Conservation (phyloP, 2,329 filamentous ascomycete genomes). For the Davidsoniella eucalypti region DNA sequence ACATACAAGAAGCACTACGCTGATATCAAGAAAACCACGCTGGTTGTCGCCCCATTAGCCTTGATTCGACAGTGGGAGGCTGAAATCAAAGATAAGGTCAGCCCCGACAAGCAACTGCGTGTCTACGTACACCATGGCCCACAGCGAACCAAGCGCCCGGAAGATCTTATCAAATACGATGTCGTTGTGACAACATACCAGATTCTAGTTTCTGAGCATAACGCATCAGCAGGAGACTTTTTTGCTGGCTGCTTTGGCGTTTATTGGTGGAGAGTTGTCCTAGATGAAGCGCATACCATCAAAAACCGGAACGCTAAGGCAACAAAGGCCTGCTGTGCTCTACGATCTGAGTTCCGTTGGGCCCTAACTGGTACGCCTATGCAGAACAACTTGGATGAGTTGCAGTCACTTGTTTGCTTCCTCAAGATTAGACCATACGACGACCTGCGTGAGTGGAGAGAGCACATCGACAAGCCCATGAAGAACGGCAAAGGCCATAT, state of each 20-base stretch:
- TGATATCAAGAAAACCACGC: conserved; percentile 57
- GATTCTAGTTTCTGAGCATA: conserved; percentile 82
- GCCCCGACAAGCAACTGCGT: conserved; percentile 49
- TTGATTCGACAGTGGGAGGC: conserved; percentile 95
- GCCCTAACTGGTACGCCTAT: conserved; percentile 92
- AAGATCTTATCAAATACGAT: conserved; percentile 69
- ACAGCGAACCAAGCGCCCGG: conserved; percentile 60
- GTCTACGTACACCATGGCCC: conserved; percentile 87
- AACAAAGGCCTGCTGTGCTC: conserved; percentile 76
- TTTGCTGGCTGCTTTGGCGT: conserved; percentile 64
- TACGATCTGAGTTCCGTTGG: conserved; percentile 82
- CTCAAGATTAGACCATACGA: conserved; percentile 84
- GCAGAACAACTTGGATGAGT: conserved; percentile 94
- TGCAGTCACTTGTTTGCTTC: conserved; percentile 87
- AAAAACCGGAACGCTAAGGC: conserved; percentile 96
- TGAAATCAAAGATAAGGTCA: conserved; percentile 74
- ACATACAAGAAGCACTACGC: conserved; percentile 51
- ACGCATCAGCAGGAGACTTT: conserved; percentile 42
- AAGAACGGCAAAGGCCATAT: conserved; percentile 80
- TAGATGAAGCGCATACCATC: conserved; percentile 95
- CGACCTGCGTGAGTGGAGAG: conserved; percentile 72
- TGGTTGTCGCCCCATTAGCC: conserved; percentile 84
- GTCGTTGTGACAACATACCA: conserved; percentile 97
- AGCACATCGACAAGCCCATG: conserved; percentile 77
- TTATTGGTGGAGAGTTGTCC: conserved; percentile 86